Base-by-base conservation (phyloP, 371 early-diverging fungal genomes). In the Saksenaea oblongispora region DNA sequence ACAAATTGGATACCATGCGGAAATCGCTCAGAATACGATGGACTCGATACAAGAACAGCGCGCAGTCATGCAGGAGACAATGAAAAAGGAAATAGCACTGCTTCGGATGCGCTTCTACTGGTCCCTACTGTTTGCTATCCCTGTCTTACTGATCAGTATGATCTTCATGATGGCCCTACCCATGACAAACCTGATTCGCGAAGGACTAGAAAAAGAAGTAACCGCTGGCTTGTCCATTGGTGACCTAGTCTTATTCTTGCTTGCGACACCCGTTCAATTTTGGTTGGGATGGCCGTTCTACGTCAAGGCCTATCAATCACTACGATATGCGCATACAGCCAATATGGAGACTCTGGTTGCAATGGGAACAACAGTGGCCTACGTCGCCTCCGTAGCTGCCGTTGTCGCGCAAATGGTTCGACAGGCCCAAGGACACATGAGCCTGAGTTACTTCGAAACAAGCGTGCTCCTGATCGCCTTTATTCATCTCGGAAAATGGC, bases 291-390 rank as follows among this genome's bases (percentile, higher is more conserved):
- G 62, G 41, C 81, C 83, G 7, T 87, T 85, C 63, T 89, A 83
- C 61, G 58, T 44, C 5, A 84, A 83, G 41, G 83, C 87, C 0
- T 84, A 83, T 51, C 74, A 73, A 14, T 84, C 89, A 5, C 56
- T 88, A 1, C 71, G 78, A 0, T 85, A 86, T 69, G 65, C 87
- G 8, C 82, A 67, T n/a, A 82, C 82, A 3, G 87, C 88, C 51
- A 88, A 87, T 56, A 90, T 90, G 91, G 89, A 90, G 62, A 86
- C 86, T 0, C 56, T 90, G 17, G 84, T 90, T 2, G 80, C 87
- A 0, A 74, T 90, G 63, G 89, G 89, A n/a, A 88, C 87, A 0
- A 79, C 83, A n/a, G 86, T 85, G 2, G 87, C 87, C 14, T 90
- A 88, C 68, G 39, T 79, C 42, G 82, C 87, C 10, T 84, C 85